phyloP scores from a whole-genome alignment of 768 basidiomycete species.

The Leccinum aurantiacum region DNA sequence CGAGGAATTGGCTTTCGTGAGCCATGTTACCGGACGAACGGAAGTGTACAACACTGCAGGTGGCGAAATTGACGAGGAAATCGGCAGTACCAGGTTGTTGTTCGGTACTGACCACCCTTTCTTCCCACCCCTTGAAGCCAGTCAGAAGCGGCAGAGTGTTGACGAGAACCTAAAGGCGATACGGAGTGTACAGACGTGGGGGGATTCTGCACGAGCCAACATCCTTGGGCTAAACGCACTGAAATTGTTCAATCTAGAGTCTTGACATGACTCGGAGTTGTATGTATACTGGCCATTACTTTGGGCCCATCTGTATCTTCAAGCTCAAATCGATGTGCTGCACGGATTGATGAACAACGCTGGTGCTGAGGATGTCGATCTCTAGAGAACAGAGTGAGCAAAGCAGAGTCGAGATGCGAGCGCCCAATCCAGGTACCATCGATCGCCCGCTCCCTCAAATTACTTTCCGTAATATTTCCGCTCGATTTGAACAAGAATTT shows the following conservation, averaged over 20 bases:
- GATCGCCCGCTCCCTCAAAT: conserved; percentile 76
- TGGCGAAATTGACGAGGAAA: no score
- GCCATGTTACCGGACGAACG: conserved; percentile 42
- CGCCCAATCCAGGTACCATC: conserved; percentile 54
- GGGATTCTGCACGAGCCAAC: conserved; percentile 55
- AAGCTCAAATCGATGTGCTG: conserved; percentile 96
- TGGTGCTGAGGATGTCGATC: conserved; percentile 75
- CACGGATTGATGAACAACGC: conserved; percentile 86
- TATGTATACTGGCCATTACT: conserved; percentile 23
- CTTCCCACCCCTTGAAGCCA: conserved; percentile 38
- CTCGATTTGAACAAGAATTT: conserved; percentile 92
- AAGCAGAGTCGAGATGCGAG: background rate
- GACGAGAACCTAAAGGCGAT: conserved; percentile 85
- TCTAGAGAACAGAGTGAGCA: conserved; percentile 49
- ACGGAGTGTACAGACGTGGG: conserved; percentile 27
- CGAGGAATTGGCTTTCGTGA: conserved; percentile 80
- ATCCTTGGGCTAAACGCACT: conserved; percentile 77
- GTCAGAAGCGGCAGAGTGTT: conserved; percentile 80
- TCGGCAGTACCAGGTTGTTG: no score
- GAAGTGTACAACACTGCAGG: no score
- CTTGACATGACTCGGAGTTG: conserved; percentile 15
- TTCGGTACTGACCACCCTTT: no score
- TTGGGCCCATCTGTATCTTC: conserved; percentile 76
- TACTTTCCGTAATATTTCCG: conserved; percentile 90
- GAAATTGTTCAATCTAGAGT: conserved; percentile 56